Base-by-base conservation (phyloP, 805 yeast genomes). In the Sugiyamaella americana region DNA sequence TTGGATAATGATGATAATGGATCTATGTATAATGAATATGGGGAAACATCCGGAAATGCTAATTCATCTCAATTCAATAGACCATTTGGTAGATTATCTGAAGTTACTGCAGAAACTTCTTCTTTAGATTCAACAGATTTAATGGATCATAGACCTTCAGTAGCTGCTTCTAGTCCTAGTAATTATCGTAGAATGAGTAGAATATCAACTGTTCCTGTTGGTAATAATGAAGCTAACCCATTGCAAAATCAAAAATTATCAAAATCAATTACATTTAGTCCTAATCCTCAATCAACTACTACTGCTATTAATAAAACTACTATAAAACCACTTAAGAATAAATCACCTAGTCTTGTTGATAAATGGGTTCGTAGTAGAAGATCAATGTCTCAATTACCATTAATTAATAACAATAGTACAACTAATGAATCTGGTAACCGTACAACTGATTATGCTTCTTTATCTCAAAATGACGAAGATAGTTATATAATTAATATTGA, bases 321-420 rank as follows among this genome's bases (percentile, higher is more conserved):
- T n/a, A 11, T 39, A 30, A n/a, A 21, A 23, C 37, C 32, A 22
- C 10, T 37, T 34, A 4, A 44, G 24, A 21, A 30, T 21, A 3
- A 41, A 20, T 13, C 22, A 20, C 3, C 22, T 32, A 6, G 2
- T 21, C 22, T 46, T 8, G 51, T 49, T 3, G 54, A 52, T 16
- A 37, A 52, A 26, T 52, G 53, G 53, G 51, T 44, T n/a, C 35
- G 51, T 2, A 42, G 51, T 13, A 37, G 56, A 22, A 38, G 51
- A 22, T 50, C 54, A 11, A 10, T 49, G 37, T 46, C 51, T 2
- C 38, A 40, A 18, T 6, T 35, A 21, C 40, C 41, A 13, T 40
- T 43, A 17, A 37, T 48, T 41, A 13, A 36, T 13, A 4, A 18
- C 23, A 23, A 36, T 40, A 35, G 20, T 35, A 5, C 37, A 35